Conservation (phyloP, 2,329 filamentous ascomycete genomes). For the Nemania sp. region DNA sequence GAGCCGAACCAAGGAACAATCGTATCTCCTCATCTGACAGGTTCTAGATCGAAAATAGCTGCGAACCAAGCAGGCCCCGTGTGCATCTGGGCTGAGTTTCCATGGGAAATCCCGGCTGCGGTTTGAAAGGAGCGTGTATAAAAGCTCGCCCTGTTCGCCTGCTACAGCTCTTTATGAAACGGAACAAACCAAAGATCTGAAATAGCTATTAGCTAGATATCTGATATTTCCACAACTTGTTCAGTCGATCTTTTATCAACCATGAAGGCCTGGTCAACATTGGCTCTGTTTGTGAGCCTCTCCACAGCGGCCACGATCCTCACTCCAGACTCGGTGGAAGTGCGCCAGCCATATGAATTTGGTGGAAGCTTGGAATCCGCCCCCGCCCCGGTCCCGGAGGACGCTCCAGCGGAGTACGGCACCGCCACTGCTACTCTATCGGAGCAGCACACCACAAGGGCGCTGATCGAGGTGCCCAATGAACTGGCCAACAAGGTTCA, state of each 20-base stretch:
- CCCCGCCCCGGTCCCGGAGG: conserved; percentile 7
- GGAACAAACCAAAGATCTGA: conserved; percentile 35
- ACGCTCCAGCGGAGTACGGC: conserved; percentile 41
- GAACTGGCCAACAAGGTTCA: conserved; percentile 11
- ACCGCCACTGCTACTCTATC: conserved; percentile 41
- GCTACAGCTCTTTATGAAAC: conserved; percentile 24
- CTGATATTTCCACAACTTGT: conserved; percentile 4
- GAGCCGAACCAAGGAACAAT: conserved; percentile 40
- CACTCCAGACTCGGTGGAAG: conserved; percentile 28
- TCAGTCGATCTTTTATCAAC: conserved; percentile 2
- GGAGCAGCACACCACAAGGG: conserved; percentile 29
- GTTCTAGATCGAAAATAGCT: conserved; percentile 40
- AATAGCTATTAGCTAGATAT: conserved; percentile 22
- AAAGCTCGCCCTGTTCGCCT: conserved; percentile 20
- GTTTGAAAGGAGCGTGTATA: conserved; percentile 18
- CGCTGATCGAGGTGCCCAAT: too few relatives aligned
- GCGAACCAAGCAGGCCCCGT: conserved; percentile 32
- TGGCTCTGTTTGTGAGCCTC: conserved; percentile 46
- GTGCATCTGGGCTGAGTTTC: conserved; percentile 10
- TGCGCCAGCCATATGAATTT: conserved; percentile 37
- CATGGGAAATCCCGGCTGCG: not conserved
- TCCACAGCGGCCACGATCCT: conserved; percentile 41
- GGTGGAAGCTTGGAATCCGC: not conserved
- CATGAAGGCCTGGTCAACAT: conserved; percentile 47
- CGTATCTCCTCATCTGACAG: conserved; percentile 41